Percentiles rank a stretch among this genome's conserved stretches.
Evolutionary conservation across 2,329 filamentous ascomycete genomes (phyloP).

Genomic region (Arthrobotrys megalospora): DNA sequence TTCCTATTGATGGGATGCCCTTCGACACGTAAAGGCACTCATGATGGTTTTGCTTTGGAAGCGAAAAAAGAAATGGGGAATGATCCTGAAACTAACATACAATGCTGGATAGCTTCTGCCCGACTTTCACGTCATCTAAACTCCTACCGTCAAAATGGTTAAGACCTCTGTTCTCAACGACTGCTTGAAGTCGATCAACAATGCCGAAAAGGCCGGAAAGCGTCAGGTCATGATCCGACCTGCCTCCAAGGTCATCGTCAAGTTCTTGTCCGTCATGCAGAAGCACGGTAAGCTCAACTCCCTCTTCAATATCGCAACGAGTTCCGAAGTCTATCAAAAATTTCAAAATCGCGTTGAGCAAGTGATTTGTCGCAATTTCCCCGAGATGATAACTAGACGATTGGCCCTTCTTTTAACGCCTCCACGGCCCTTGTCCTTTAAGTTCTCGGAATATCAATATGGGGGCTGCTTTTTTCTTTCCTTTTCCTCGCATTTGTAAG

Average conservation of each 20-base stretch:
- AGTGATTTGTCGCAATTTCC: slow-evolving; percentile 39
- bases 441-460: slow-evolving; percentile 95
- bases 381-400: slow-evolving; percentile 99
- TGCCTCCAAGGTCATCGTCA: slow-evolving; percentile 99
- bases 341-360: slow-evolving; percentile 43
- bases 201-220: slow-evolving; percentile 99
- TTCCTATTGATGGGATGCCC: slow-evolving; percentile 51
- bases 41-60: slow-evolving; percentile 61
- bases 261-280: slow-evolving; percentile 99
- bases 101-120: slow-evolving; percentile 26
- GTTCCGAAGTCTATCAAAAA: slow-evolving; percentile 32
- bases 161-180: slow-evolving; percentile 99
- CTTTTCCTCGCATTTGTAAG: slow-evolving; percentile 61
- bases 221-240: slow-evolving; percentile 98
- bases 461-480: slow-evolving; percentile 62
- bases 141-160: slow-evolving; percentile 87
- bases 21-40: slow-evolving; percentile 62
- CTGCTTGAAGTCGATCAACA: slow-evolving; percentile 99
- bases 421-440: slow-evolving; percentile 99
- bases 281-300: slow-evolving; percentile 86
- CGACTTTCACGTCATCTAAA: slow-evolving; percentile 43
- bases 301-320: slow-evolving; percentile 20
- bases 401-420: slow-evolving; percentile 77
- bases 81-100: slow-evolving; percentile 61
- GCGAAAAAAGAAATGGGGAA: slow-evolving; percentile 32